A percentile compares a stretch with the other conserved stretches of the same genome.
Conservation (phyloP, 192 early-diverging fungal species). For the Pilobolus umbonatus region DNA sequence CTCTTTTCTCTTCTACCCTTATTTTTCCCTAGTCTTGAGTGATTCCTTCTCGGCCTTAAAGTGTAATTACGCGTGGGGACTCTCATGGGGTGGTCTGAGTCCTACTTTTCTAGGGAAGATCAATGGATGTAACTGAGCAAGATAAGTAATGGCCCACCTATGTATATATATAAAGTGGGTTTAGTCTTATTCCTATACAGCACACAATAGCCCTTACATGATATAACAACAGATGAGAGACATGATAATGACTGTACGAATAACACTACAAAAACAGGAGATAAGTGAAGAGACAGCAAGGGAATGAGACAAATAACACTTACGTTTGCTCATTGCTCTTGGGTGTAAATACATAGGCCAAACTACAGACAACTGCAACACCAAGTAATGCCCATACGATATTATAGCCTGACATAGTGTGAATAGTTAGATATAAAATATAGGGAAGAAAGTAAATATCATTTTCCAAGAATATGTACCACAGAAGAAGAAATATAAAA, state of each 20-base stretch:
- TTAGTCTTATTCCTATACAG: not conserved
- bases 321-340: slow-evolving; percentile 63
- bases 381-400: slow-evolving; percentile 53
- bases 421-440: too few relatives aligned
- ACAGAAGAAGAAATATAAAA: too few relatives aligned
- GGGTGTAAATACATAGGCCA: slow-evolving; percentile 50
- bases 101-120: slow-evolving; percentile 70
- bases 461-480: too few relatives aligned
- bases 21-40: too few relatives aligned
- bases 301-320: slow-evolving; percentile 2
- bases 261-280: slow-evolving; percentile 36
- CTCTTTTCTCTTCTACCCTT: too few relatives aligned
- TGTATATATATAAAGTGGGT: slow-evolving; percentile 2
- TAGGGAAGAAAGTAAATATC: too few relatives aligned
- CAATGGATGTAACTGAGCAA: slow-evolving; percentile 83
- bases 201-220: slow-evolving; percentile 45
- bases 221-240: slow-evolving; percentile 54
- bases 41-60: too few relatives aligned
- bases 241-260: slow-evolving; percentile 54
- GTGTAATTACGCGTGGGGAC: too few relatives aligned
- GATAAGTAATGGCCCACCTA: slow-evolving; percentile 88
- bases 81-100: slow-evolving; percentile 43
- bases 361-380: slow-evolving; percentile 34
- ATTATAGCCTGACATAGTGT: slow-evolving; percentile 51
- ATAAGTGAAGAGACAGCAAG: not conserved